Percentiles rank a stretch among this genome's conserved stretches.
phyloP scores from a whole-genome alignment of 1,284 basidiomycete genomes.

The Ganoderma lingzhi region DNA sequence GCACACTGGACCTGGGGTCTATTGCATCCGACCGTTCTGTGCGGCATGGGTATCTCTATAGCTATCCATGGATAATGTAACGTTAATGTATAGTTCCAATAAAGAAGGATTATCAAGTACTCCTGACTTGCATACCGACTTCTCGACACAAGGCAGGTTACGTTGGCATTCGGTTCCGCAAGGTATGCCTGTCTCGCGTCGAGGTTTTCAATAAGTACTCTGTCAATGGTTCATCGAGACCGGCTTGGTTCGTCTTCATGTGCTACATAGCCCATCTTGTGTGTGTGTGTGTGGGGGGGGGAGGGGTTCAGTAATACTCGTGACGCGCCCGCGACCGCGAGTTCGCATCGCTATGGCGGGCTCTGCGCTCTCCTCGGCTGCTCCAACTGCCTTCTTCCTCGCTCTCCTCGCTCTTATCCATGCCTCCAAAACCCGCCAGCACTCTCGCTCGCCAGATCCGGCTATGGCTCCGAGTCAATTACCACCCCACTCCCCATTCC shows the following conservation, averaged over 20 bases:
- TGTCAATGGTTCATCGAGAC: slow-evolving; percentile 77
- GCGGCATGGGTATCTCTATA: slow-evolving; percentile 22
- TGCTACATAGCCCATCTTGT: slow-evolving; percentile 72
- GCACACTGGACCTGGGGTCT: not conserved
- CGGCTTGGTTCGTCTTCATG: slow-evolving; percentile 72
- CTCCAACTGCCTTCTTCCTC: too few species aligned
- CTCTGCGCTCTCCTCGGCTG: too few species aligned
- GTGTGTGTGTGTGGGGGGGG: not conserved
- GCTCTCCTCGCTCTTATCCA: too few species aligned
- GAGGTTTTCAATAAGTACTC: slow-evolving; percentile 88
- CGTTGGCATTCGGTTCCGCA: slow-evolving; percentile 3
- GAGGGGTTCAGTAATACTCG: not conserved
- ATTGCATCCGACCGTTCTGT: slow-evolving; percentile 1
- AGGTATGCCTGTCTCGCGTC: slow-evolving; percentile 76
- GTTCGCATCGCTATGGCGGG: too few species aligned
- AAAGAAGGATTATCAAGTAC: slow-evolving; percentile 28
- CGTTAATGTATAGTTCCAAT: not conserved
- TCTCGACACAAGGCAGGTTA: slow-evolving; percentile 44
- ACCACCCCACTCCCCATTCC: too few species aligned
- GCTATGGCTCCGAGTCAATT: too few species aligned
- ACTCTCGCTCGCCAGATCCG: too few species aligned
- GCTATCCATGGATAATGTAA: slow-evolving; percentile 15
- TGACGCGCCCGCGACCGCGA: too few species aligned
- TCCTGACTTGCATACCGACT: slow-evolving; percentile 52
- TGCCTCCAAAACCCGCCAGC: too few species aligned